These are phyloP conservation scores for Ceratobasidium sp. DNA, from an alignment of 1,284 basidiomycete species.

Conservation along the genomic window DNA sequence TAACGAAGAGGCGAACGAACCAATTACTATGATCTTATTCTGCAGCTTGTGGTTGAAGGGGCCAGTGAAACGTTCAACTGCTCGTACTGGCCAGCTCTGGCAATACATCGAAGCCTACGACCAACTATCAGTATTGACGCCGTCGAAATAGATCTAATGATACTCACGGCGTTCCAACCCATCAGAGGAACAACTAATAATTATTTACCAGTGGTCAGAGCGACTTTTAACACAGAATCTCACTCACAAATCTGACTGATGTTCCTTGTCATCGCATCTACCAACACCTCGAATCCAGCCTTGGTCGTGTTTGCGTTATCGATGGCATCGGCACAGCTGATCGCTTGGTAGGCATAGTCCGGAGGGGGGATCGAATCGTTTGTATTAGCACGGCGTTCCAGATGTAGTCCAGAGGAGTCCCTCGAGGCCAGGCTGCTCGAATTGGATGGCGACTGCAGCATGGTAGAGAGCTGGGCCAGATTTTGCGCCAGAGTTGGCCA, in stretches of 20 bases:
- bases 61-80: conserved; percentile 31
- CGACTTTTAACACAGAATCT: too few relatives aligned
- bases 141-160: too few relatives aligned
- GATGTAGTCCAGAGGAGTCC: too few relatives aligned
- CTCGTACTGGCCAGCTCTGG: conserved; percentile 28
- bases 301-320: conserved; percentile 24
- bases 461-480: neutral
- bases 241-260: conserved; percentile 23
- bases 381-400: neutral
- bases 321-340: conserved; percentile 40
- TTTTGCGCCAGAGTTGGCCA: conserved; percentile 1
- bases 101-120: conserved; percentile 17
- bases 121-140: neutral
- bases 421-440: neutral
- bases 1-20: neutral
- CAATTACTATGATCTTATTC: conserved; percentile 29
- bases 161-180: too few relatives aligned
- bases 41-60: conserved; percentile 19
- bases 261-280: neutral
- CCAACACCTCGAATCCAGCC: conserved; percentile 15
- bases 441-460: neutral
- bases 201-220: too few relatives aligned
- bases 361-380: neutral
- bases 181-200: too few relatives aligned
- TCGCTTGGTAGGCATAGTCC: conserved; percentile 32